Evolutionary conservation across 1,284 basidiomycete genomes (phyloP).

Genomic region (Ustilago tritici): DNA sequence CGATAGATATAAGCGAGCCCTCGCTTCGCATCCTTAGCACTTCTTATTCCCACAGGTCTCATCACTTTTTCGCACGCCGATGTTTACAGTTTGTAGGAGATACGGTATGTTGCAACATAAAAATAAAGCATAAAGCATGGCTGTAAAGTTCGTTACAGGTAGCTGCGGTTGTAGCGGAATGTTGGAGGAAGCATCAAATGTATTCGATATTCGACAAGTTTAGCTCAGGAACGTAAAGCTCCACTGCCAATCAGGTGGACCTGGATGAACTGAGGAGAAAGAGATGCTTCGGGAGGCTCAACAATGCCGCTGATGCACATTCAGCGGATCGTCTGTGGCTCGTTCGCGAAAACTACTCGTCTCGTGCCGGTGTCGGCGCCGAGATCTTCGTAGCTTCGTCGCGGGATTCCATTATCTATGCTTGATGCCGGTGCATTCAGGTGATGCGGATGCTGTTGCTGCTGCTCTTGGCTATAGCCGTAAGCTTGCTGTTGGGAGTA

Average conservation of each 20-base stretch:
- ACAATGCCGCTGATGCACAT: slow-evolving; percentile 19
- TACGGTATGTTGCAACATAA: not conserved
- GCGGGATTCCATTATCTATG: slow-evolving; percentile 10
- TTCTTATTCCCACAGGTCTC: not conserved
- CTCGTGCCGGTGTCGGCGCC: slow-evolving; percentile 20
- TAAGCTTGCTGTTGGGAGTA: slow-evolving; percentile 12
- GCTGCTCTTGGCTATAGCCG: slow-evolving; percentile 23
- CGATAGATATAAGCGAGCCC: slow-evolving; percentile 1
- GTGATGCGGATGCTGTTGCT: slow-evolving; percentile 25
- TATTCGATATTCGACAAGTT: not conserved
- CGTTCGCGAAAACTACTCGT: slow-evolving; percentile 40
- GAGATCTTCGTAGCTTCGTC: slow-evolving; percentile 46
- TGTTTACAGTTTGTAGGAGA: not conserved
- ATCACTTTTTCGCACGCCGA: not conserved
- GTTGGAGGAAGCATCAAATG: not conserved
- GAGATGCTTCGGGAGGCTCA: not conserved
- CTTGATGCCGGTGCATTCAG: slow-evolving; percentile 7
- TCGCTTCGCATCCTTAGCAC: slow-evolving; percentile 1
- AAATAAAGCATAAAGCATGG: not conserved
- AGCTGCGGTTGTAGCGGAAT: not conserved
- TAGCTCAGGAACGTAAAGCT: not conserved
- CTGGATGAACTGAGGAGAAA: not conserved
- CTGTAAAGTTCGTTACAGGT: not conserved
- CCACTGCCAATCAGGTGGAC: too few species aligned
- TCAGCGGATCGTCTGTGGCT: slow-evolving; percentile 41